Conservation (phyloP, 129 eudicot species). For the Pseudognaphalium luteoalbum region DNA sequence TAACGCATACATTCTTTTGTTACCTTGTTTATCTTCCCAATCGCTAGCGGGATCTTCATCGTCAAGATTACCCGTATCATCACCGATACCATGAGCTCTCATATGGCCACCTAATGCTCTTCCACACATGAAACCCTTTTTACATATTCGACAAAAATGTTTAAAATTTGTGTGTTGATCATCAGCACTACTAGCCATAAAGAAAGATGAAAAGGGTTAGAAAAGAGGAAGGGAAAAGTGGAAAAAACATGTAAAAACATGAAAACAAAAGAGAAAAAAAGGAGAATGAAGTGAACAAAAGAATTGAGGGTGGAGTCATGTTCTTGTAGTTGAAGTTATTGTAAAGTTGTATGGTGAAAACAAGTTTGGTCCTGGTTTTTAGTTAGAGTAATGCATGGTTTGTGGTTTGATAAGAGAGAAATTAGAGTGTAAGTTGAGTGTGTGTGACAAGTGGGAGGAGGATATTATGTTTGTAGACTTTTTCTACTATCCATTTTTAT, state of each 20-base stretch:
- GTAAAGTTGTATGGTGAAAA: constrained; percentile 57
- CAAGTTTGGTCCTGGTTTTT: constrained; percentile 71
- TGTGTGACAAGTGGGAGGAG: constrained; percentile 69
- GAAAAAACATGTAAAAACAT: constrained; percentile 24
- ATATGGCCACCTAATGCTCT: constrained; percentile 94
- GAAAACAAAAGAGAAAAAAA: constrained; percentile 12
- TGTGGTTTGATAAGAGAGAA: constrained; percentile 48
- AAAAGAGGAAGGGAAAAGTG: not conserved
- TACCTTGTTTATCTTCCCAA: constrained; percentile 72
- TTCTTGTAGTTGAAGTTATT: constrained; percentile 64
- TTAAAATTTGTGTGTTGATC: constrained; percentile 66
- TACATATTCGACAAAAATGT: constrained; percentile 82
- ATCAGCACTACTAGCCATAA: constrained; percentile 56
- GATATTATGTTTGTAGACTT: constrained; percentile 35
- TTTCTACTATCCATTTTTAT: constrained; percentile 30
- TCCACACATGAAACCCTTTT: constrained; percentile 95
- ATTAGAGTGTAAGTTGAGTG: constrained; percentile 47
- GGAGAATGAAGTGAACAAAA: constrained; percentile 26
- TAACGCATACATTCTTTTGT: constrained; percentile 68
- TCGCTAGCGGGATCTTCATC: constrained; percentile 71
- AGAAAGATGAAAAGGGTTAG: constrained; percentile 11
- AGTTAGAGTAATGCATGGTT: constrained; percentile 61
- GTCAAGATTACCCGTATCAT: constrained; percentile 57
- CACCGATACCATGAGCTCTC: constrained; percentile 91
- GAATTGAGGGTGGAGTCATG: constrained; percentile 42